Percentiles rank a stretch among this genome's conserved stretches.
Evolutionary conservation across 177 flowering plant genomes (phyloP).

Genomic region (Vitis hybrid): DNA sequence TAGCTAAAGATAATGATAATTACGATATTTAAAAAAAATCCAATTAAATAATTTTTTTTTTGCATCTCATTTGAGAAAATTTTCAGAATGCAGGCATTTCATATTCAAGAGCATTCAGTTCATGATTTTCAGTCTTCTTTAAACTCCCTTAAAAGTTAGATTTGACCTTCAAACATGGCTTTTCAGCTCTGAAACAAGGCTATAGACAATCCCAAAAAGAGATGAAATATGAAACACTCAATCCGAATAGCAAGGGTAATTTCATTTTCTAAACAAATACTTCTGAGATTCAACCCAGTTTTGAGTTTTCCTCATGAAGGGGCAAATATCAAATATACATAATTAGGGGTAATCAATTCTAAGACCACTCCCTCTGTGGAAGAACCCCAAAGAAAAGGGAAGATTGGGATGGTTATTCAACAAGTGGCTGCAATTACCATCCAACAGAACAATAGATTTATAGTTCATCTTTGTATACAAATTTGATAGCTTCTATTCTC

Average conservation of each 20-base stretch:
- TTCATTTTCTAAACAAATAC: background rate
- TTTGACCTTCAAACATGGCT: no score
- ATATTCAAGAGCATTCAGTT: background rate
- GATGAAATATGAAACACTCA: background rate
- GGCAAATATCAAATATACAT: no score
- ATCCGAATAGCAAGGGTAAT: background rate
- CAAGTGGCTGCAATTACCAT: slow-evolving; percentile 8
- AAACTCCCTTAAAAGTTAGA: no score
- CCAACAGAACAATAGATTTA: background rate
- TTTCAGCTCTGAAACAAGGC: background rate
- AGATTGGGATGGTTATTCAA: slow-evolving; percentile 13
- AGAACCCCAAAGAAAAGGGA: background rate
- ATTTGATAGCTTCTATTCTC: background rate
- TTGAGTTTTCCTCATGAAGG: no score
- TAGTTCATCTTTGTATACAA: background rate
- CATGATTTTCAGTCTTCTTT: no score
- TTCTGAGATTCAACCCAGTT: background rate
- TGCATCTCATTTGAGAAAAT: background rate
- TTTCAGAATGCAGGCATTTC: background rate
- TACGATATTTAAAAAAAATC: no score
- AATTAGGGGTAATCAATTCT: no score
- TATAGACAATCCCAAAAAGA: background rate
- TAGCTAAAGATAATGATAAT: no score
- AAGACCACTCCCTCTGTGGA: background rate
- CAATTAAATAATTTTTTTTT: no score